Evolutionary conservation across 169 alveolate genomes (phyloP), one percentile per base, ranked within the genome.

Genomic region (Eimeria sp.): DNA sequence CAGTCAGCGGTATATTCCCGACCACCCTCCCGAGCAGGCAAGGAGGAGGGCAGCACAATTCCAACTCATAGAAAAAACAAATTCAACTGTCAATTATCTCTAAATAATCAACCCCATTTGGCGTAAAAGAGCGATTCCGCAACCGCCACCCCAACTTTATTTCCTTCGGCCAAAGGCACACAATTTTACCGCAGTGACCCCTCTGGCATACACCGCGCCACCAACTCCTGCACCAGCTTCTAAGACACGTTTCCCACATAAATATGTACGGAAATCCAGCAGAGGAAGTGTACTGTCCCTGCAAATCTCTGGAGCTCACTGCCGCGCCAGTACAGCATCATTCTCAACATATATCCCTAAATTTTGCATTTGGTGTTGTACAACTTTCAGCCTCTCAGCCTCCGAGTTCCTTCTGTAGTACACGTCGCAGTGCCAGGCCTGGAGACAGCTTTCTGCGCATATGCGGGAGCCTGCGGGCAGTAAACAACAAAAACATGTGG

Each of bases 371-470:
- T 83, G 91, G 57, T 34, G 76, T 57, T 57, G 91, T n/a, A 83
- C 73, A 83, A 40, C 76, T 65, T 58, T 51, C 57, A 83, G 51
- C 20, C 58, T 83, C 18, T 57, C 91, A 18, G 91, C 76, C 27
- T 83, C 91, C 40, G 91, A 34, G 73, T 58, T 83, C 57, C 91
- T 51, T 61, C 91, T 54, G 91, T 57, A 92, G 91, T 92, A 92
- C 30, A 92, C 96, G 87, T 92, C 96, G 63, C 96, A 92, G 92
- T 92, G 96, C 96, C 96, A 92, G 20, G 96, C 96, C 57, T 92
- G 86, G 45, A 80, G 30, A 27, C 96, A 92, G 49, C 92, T 70
- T 65, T 84, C 96, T 43, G 92, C 96, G 86, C 96, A 92, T 30
- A 92, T n/a, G 34, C 75, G 73, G 67, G 92, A 76, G 47, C 96